These are phyloP conservation scores for Pseudodiploospora longispora DNA, from an alignment of 2,329 filamentous ascomycete genomes.

Conservation along the genomic window DNA sequence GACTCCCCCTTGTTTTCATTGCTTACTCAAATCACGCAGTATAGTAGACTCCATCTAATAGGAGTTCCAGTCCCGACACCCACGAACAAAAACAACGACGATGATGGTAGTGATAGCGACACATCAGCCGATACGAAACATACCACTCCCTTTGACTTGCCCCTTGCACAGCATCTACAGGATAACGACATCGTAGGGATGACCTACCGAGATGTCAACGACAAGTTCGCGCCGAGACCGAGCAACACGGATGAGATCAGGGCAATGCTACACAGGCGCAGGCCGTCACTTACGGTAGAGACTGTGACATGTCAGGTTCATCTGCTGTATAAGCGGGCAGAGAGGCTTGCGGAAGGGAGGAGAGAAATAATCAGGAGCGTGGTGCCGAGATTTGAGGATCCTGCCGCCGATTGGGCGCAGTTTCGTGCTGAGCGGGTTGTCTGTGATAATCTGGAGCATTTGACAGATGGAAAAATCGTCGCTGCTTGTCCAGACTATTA, in stretches of 20 bases:
- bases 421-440: not conserved
- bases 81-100: no score
- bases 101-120: no score
- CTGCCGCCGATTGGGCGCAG: no score
- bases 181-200: constrained; percentile 3
- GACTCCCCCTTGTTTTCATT: no score
- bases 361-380: not conserved
- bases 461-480: not conserved
- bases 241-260: constrained; percentile 14
- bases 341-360: not conserved
- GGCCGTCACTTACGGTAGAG: constrained; percentile 25
- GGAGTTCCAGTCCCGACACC: no score
- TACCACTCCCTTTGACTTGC: constrained; percentile 13
- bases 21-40: no score
- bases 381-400: no score
- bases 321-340: not conserved
- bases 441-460: not conserved
- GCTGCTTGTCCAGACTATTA: not conserved
- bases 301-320: not conserved
- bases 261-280: constrained; percentile 4
- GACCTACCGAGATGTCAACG: no score
- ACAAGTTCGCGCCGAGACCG: constrained; percentile 9
- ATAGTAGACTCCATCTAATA: no score
- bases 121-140: constrained; percentile 8
- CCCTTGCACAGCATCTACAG: constrained; percentile 12